Evolutionary conservation across 805 yeast genomes (phyloP).

Genomic region (baker's yeast (Saccharomyces cerevisiae)): DNA sequence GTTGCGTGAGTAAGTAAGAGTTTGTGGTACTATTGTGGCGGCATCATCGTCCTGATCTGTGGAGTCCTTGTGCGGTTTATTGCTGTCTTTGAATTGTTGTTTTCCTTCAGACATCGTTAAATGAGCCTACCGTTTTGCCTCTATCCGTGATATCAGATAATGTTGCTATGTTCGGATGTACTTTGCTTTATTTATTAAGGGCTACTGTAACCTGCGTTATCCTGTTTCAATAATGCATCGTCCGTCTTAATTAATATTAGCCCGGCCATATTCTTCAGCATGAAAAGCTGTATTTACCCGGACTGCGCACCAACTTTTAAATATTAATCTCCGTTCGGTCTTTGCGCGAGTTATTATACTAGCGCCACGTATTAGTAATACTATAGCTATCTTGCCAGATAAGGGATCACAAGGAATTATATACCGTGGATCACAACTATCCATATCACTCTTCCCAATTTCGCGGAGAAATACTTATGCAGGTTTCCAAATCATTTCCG

Average conservation of each 20-base stretch:
- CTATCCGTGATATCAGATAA: not conserved
- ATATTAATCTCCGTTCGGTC: not conserved
- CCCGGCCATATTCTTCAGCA: not conserved
- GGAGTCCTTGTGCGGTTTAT: not conserved
- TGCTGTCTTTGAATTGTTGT: not conserved
- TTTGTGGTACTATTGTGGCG: not conserved
- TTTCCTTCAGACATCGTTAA: not conserved
- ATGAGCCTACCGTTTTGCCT: not conserved
- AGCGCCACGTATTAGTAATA: not conserved
- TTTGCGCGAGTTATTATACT: not conserved
- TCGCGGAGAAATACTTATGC: too few species aligned
- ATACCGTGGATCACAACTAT: too few species aligned
- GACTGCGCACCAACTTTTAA: not conserved
- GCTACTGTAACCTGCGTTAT: not conserved
- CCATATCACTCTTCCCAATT: too few species aligned
- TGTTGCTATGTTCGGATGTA: not conserved
- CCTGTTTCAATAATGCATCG: not conserved
- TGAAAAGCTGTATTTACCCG: not conserved
- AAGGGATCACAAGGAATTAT: too few species aligned
- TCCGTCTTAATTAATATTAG: not conserved
- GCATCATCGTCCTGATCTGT: not conserved
- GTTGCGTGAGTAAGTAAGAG: not conserved
- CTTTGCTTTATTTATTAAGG: not conserved
- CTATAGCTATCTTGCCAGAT: not conserved
- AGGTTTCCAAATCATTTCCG: too few species aligned